Evolutionary conservation across 2,329 filamentous ascomycete genomes (phyloP).

Genomic region (Cylindrodendrum hubeiense): DNA sequence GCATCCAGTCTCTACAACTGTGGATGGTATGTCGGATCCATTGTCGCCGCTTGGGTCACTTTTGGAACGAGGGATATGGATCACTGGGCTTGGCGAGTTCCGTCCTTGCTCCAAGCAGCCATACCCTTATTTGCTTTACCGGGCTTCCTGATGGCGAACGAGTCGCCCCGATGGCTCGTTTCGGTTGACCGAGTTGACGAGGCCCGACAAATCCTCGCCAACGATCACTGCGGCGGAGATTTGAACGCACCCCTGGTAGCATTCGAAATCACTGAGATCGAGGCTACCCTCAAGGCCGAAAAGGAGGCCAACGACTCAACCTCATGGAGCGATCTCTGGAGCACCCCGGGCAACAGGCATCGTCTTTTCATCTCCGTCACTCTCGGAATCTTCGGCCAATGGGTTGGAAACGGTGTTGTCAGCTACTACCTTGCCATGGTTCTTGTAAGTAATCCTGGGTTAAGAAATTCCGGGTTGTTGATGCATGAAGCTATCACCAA

Average conservation of each 20-base stretch:
- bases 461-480: too few relatives aligned
- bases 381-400: conserved; percentile 45
- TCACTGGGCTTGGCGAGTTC: conserved; percentile 45
- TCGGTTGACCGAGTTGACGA: conserved; percentile 54
- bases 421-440: conserved; percentile 54
- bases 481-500: not conserved
- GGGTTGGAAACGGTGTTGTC: conserved; percentile 48
- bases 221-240: conserved; percentile 59
- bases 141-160: conserved; percentile 29
- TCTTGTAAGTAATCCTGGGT: conserved; percentile 33
- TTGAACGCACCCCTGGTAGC: conserved; percentile 36
- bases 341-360: conserved; percentile 45
- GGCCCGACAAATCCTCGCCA: conserved; percentile 49
- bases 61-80: conserved; percentile 44
- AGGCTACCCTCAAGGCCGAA: conserved; percentile 42
- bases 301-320: conserved; percentile 43
- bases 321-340: conserved; percentile 37
- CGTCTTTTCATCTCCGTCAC: conserved; percentile 41
- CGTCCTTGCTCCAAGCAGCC: conserved; percentile 40
- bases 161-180: conserved; percentile 45
- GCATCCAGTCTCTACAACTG: conserved; percentile 40
- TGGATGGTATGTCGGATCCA: conserved; percentile 56
- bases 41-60: conserved; percentile 45
- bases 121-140: conserved; percentile 30
- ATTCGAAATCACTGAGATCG: conserved; percentile 48